phyloP scores from a whole-genome alignment of 257 asterid species.

The Capsicum pubescens region DNA sequence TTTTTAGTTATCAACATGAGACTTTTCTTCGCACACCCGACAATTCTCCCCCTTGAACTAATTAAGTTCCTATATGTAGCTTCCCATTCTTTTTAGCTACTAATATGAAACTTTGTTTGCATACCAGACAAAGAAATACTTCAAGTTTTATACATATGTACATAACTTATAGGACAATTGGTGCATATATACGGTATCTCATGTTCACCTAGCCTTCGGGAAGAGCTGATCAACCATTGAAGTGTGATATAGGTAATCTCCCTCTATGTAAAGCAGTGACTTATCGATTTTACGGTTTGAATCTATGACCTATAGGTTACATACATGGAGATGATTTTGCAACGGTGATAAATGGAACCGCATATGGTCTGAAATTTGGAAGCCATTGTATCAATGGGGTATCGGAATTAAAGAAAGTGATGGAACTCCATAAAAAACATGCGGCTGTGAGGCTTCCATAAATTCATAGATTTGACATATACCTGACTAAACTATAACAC shows the following conservation, averaged over 20 bases:
- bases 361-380: background rate
- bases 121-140: background rate
- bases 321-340: background rate
- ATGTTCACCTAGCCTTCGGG: too few species aligned
- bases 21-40: too few species aligned
- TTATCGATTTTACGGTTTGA: background rate
- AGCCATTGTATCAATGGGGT: background rate
- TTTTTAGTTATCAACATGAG: too few species aligned
- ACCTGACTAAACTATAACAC: slow-evolving; percentile 61
- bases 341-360: background rate
- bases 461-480: slow-evolving; percentile 59
- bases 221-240: too few species aligned
- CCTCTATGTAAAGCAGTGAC: too few species aligned
- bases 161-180: background rate
- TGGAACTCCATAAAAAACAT: background rate
- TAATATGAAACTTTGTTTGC: too few species aligned
- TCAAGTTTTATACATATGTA: background rate
- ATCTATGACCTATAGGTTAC: background rate
- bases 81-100: too few species aligned
- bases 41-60: too few species aligned
- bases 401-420: background rate
- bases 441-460: slow-evolving; percentile 32
- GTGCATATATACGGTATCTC: background rate
- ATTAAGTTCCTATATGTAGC: too few species aligned
- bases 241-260: too few species aligned